Conservation (phyloP, 139 green algal genomes). For the Microglena sp. region DNA sequence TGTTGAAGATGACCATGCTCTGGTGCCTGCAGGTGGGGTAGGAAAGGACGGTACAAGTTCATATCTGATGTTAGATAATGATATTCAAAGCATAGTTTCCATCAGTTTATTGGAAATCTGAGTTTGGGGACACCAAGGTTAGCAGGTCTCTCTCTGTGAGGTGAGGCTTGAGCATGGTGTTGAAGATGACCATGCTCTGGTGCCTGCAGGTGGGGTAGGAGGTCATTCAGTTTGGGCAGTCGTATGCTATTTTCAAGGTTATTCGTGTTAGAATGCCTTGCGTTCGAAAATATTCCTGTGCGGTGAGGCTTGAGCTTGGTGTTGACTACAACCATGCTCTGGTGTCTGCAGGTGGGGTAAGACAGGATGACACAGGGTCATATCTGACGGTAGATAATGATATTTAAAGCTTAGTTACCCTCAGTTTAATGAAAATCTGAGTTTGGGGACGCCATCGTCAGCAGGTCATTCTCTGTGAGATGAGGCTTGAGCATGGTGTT, state of each 20-base stretch:
- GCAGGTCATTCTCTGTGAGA: slow-evolving; percentile 68
- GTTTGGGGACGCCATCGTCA: slow-evolving; percentile 73
- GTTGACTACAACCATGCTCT: slow-evolving; percentile 78
- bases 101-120: too few species aligned
- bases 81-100: too few species aligned
- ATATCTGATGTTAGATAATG: too few species aligned
- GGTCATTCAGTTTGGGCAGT: too few species aligned
- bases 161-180: slow-evolving; percentile 67
- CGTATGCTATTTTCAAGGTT: too few species aligned
- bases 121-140: slow-evolving; percentile 67
- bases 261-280: too few species aligned
- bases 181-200: slow-evolving; percentile 74
- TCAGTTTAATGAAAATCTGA: slow-evolving; percentile 96
- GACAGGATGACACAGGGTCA: too few species aligned
- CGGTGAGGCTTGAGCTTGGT: slow-evolving; percentile 73
- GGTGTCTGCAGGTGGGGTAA: slow-evolving; percentile 42
- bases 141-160: slow-evolving; percentile 75
- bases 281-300: too few species aligned
- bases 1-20: slow-evolving; percentile 79
- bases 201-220: too few species aligned
- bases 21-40: slow-evolving; percentile 42
- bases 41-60: too few species aligned
- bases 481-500: slow-evolving; percentile 73
- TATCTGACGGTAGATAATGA: too few species aligned
- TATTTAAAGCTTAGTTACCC: neutral